These are phyloP conservation scores for Leccinum arenicola DNA, from an alignment of 768 basidiomycete genomes.

Conservation along the genomic window DNA sequence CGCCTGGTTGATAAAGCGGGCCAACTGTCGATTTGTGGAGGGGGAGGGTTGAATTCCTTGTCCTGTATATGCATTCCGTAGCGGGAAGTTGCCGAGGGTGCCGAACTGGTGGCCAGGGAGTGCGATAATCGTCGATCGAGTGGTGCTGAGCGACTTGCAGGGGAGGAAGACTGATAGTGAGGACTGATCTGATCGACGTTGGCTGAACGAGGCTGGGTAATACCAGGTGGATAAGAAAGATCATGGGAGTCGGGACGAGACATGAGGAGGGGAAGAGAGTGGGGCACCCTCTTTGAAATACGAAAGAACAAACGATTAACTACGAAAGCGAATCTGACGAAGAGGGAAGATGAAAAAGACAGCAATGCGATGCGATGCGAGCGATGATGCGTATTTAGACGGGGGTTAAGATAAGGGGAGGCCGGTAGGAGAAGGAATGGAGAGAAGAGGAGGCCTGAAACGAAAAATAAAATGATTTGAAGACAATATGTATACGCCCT, in stretches of 20 bases:
- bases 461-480: slow-evolving; percentile 26
- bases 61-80: slow-evolving; percentile 36
- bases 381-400: slow-evolving; percentile 28
- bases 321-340: slow-evolving; percentile 28
- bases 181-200: slow-evolving; percentile 27
- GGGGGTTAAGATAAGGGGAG: slow-evolving; percentile 31
- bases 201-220: slow-evolving; percentile 25
- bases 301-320: slow-evolving; percentile 27
- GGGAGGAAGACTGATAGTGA: slow-evolving; percentile 13
- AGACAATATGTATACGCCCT: slow-evolving; percentile 23
- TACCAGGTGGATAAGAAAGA: slow-evolving; percentile 35
- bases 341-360: slow-evolving; percentile 20
- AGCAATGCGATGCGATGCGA: slow-evolving; percentile 35
- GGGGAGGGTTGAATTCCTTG: slow-evolving; percentile 34
- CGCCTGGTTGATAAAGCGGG: slow-evolving; percentile 34
- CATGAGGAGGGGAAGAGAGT: slow-evolving; percentile 31
- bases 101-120: slow-evolving; percentile 16
- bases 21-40: slow-evolving; percentile 30
- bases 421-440: slow-evolving; percentile 4
- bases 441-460: slow-evolving; percentile 22
- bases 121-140: slow-evolving; percentile 25
- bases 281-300: slow-evolving; percentile 22
- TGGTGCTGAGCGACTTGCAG: slow-evolving; percentile 7
- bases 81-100: slow-evolving; percentile 32
- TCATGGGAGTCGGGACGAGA: slow-evolving; percentile 44